Conservation (phyloP, 2,329 filamentous ascomycete genomes). For the Endocalyx cinctus region DNA sequence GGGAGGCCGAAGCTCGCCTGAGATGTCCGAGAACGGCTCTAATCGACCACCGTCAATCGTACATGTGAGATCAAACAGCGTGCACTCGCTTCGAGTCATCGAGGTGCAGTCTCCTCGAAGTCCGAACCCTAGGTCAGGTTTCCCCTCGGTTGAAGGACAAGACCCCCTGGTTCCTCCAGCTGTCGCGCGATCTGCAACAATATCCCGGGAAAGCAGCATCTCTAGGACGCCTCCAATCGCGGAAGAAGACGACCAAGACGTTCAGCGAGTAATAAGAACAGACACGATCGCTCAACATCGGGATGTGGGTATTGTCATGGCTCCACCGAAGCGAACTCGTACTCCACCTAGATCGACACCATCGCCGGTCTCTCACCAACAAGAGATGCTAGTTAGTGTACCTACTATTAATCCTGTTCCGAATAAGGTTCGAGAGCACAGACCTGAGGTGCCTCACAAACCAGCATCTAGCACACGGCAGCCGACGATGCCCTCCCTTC, state of each 20-base stretch:
- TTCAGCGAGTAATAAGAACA: too few species aligned
- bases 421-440: constrained; percentile 11
- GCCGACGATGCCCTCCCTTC: constrained; percentile 24
- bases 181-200: constrained; percentile 30
- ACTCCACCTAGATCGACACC: constrained; percentile 6
- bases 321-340: constrained; percentile 7
- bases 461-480: constrained; percentile 14
- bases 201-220: constrained; percentile 36
- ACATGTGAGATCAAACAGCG: constrained; percentile 42
- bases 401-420: constrained; percentile 6
- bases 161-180: constrained; percentile 21
- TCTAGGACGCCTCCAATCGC: constrained; percentile 34
- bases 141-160: constrained; percentile 44
- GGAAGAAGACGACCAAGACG: constrained; percentile 30
- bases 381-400: background rate
- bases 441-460: constrained; percentile 14
- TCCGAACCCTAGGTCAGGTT: constrained; percentile 42
- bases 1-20: constrained; percentile 45
- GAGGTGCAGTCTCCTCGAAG: constrained; percentile 51
- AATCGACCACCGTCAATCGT: constrained; percentile 34
- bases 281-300: constrained; percentile 11
- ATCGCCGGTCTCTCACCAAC: constrained; percentile 4
- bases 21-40: constrained; percentile 44
- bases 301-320: constrained; percentile 9
- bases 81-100: constrained; percentile 54